Evolutionary conservation across 805 yeast species (phyloP).

Genomic region (Hyphopichia homilentoma): DNA sequence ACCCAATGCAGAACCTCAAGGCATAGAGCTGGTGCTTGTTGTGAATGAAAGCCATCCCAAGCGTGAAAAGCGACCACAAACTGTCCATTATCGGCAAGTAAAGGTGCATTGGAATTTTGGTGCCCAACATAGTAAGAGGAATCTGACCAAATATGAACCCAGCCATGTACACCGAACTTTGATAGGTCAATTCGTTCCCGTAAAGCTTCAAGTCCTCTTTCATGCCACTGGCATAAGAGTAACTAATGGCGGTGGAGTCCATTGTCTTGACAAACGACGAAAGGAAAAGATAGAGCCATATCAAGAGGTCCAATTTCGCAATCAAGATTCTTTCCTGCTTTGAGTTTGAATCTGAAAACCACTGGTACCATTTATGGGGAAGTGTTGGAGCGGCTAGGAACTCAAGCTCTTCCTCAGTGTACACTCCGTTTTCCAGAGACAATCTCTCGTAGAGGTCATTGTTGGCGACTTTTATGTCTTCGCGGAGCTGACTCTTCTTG

Average conservation of each 20-base stretch:
- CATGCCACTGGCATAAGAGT: slow-evolving; percentile 5
- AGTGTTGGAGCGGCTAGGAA: slow-evolving; percentile 6
- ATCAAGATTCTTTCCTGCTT: slow-evolving; percentile 21
- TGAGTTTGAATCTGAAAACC: slow-evolving; percentile 24
- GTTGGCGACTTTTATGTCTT: neutral
- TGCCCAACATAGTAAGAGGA: slow-evolving; percentile 25
- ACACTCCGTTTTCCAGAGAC: slow-evolving; percentile 2
- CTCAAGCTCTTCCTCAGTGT: slow-evolving; percentile 9
- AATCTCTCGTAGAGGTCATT: neutral
- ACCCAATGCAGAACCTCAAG: slow-evolving; percentile 40
- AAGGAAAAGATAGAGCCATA: slow-evolving; percentile 15
- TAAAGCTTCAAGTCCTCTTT: slow-evolving; percentile 2
- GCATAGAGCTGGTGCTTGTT: slow-evolving; percentile 31
- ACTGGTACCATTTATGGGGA: slow-evolving; percentile 23
- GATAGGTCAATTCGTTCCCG: slow-evolving; percentile 7
- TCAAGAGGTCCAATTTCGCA: slow-evolving; percentile 19
- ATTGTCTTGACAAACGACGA: slow-evolving; percentile 8
- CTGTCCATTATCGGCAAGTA: slow-evolving; percentile 22
- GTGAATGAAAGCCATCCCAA: slow-evolving; percentile 8
- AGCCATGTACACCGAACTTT: slow-evolving; percentile 10
- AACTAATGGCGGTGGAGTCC: slow-evolving; percentile 5
- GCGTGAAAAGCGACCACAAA: slow-evolving; percentile 9
- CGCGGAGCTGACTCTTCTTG: no score
- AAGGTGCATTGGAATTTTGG: slow-evolving; percentile 17
- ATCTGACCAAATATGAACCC: slow-evolving; percentile 26